Base-by-base conservation (phyloP, 441 rosid genomes). In the Brassica hybrid region DNA sequence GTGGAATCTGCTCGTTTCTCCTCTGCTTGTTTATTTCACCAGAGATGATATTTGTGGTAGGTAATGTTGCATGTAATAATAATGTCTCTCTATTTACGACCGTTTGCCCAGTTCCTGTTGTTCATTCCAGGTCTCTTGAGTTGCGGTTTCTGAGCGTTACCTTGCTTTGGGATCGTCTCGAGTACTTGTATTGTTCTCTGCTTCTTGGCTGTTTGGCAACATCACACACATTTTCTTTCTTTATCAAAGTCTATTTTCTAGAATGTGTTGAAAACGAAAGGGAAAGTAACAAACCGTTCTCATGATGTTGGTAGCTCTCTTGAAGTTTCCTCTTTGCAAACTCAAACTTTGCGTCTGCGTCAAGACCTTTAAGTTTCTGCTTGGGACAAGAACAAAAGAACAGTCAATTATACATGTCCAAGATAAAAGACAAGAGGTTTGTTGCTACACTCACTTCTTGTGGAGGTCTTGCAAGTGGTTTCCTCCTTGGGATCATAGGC, bases 101-200 rank as follows among this genome's bases (percentile, higher is more conserved):
- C 90, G 14, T 88, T 89, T 23, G 83, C 83, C 94, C 92, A 83
- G 48, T 85, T 82, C 85, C 92, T 85, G 80, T 86, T 88, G 77
- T 81, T 84, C 84, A 84, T 89, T 66, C 91, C 96, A 0, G 87
- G 83, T 82, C 88, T 87, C 79, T 79, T 65, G 23, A 77, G 87
- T 45, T 82, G 84, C 67, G 89, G 88, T 73, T 83, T 89, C 7
- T 83, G 87, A 58, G 71, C n/a, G 36, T 50, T 79, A 16, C 86
- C 88, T 76, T 87, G 79, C 74, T 80, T 80, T 61, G 83, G 83
- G 52, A 80, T 67, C 6, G 34, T 61, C 70, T 95, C 95, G 86
- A 93, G 91, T 8, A 95, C 91, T 78, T 95, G 97, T 73, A 90
- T 83, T 3, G 94, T 95, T 71, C 97, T 81, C 71, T 93, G 98